Percentiles rank a stretch among this genome's conserved stretches.
These are phyloP conservation scores for Lipomyces chichibuensis DNA, from an alignment of 805 yeast genomes.

Conservation along the genomic window DNA sequence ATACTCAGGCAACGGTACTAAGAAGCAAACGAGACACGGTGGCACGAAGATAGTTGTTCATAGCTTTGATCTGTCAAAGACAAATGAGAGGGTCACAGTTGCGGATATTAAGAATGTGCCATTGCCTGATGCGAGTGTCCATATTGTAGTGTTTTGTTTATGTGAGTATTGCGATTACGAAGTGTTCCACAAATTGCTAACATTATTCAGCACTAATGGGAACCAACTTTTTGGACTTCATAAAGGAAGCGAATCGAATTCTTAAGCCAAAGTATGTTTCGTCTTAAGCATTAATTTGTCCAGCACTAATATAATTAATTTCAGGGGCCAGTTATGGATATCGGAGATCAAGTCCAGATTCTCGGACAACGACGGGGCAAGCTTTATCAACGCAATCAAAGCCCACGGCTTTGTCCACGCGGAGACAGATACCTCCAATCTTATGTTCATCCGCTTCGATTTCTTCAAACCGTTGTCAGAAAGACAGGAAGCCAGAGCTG, in stretches of 20 bases:
- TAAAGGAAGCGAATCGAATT: constrained; percentile 84
- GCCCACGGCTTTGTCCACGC: constrained; percentile 83
- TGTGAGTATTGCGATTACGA: constrained; percentile 41
- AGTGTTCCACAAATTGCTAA: constrained; percentile 1
- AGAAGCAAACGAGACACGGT: constrained; percentile 43
- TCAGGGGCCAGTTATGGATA: constrained; percentile 93
- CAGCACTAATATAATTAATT: background rate
- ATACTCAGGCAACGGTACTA: constrained; percentile 47
- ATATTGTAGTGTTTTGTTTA: constrained; percentile 88
- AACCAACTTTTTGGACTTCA: constrained; percentile 89
- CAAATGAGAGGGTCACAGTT: constrained; percentile 89
- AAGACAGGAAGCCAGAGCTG: constrained; percentile 51
- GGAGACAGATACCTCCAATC: constrained; percentile 80
- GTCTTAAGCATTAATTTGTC: too few species aligned
- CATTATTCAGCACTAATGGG: constrained; percentile 74
- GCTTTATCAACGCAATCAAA: constrained; percentile 78
- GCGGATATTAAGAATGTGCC: constrained; percentile 95
- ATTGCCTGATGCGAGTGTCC: constrained; percentile 72
- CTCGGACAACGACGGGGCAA: constrained; percentile 57
- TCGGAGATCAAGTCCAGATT: constrained; percentile 96
- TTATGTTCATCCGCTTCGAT: constrained; percentile 94
- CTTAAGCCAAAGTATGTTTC: constrained; percentile 58
- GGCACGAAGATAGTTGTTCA: constrained; percentile 61
- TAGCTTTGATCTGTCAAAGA: constrained; percentile 87
- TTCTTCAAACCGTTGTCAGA: constrained; percentile 71